A percentile compares a stretch with the other conserved stretches of the same genome.
Conservation (phyloP, 441 rosid genomes). For the Eruca vesicaria region DNA sequence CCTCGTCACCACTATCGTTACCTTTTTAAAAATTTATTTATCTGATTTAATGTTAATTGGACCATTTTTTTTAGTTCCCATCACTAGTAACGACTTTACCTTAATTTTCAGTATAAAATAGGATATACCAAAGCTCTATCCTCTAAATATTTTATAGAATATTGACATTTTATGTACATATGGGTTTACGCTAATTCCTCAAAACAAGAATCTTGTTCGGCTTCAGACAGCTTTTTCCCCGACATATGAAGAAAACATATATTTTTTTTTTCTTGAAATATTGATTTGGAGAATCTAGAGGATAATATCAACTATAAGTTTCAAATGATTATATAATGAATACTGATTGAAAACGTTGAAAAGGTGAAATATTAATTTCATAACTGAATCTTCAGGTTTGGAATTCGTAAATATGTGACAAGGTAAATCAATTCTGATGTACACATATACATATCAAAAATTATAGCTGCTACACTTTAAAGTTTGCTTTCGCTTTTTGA, state of each 20-base stretch:
- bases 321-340: no score
- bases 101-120: neutral
- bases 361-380: no score
- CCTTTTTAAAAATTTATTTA: neutral
- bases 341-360: no score
- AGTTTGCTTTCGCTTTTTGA: no score
- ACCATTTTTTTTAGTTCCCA: conserved; percentile 17
- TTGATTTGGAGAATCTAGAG: neutral
- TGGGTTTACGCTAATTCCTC: conserved; percentile 1
- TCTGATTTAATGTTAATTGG: conserved; percentile 20
- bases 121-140: conserved; percentile 4
- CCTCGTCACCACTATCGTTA: conserved; percentile 34
- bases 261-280: neutral
- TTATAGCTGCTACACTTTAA: no score
- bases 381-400: no score
- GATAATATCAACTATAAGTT: neutral
- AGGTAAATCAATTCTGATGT: no score
- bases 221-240: conserved; percentile 10
- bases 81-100: conserved; percentile 26
- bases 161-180: neutral
- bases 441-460: no score
- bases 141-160: neutral
- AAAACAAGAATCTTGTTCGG: conserved; percentile 18
- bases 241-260: neutral
- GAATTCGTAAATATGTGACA: no score